These are phyloP conservation scores for Daucus carota DNA, from an alignment of 129 eudicot genomes.

Conservation along the genomic window DNA sequence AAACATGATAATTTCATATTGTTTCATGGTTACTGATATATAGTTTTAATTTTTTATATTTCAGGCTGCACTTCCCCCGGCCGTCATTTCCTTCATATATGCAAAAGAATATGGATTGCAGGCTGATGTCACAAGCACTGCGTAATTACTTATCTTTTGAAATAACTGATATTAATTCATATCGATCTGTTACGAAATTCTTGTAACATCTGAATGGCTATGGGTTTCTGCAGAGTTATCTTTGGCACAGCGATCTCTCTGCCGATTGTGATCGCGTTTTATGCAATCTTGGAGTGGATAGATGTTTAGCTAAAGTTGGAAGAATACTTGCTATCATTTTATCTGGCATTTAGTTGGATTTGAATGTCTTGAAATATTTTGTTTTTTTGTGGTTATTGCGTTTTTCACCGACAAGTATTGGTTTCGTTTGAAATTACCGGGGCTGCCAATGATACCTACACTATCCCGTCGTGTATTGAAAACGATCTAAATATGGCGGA, in stretches of 20 bases:
- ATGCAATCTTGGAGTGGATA: slow-evolving; percentile 34
- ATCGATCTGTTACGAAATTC: no score
- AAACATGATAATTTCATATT: background rate
- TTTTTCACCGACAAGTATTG: no score
- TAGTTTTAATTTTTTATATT: background rate
- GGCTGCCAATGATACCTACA: no score
- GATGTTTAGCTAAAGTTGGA: background rate
- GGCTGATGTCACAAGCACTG: slow-evolving; percentile 74
- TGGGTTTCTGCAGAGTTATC: slow-evolving; percentile 38
- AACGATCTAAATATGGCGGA: no score
- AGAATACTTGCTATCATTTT: no score
- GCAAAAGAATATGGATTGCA: slow-evolving; percentile 84
- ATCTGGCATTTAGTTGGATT: no score
- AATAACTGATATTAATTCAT: background rate
- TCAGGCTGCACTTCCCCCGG: slow-evolving; percentile 83
- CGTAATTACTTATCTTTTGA: slow-evolving; percentile 33
- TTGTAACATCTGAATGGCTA: no score
- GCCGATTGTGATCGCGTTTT: slow-evolving; percentile 52
- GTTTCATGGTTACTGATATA: background rate
- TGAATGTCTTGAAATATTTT: no score
- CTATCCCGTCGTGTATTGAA: no score
- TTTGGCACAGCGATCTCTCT: slow-evolving; percentile 59
- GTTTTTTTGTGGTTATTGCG: no score
- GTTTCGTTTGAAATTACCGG: no score
- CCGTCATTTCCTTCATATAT: slow-evolving; percentile 67